Conservation (phyloP, 2,329 filamentous ascomycete genomes). For the Aureobasidium sp. region DNA sequence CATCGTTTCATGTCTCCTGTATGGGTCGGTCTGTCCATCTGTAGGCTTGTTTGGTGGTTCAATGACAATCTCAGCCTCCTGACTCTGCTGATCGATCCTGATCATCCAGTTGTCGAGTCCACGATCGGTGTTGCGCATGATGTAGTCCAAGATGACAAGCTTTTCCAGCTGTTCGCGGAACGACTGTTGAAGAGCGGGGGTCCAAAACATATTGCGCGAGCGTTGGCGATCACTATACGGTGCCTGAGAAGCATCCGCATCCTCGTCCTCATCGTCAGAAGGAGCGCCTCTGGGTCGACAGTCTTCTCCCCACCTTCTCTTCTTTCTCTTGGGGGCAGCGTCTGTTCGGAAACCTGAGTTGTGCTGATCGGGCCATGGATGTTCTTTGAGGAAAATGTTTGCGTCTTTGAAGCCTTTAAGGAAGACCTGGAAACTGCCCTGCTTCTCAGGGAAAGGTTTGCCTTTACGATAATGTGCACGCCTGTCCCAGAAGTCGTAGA, state of each 20-base stretch:
- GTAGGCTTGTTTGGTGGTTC: conserved; percentile 64
- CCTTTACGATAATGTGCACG: conserved; percentile 81
- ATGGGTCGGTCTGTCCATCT: conserved; percentile 27
- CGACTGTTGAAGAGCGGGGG: conserved; percentile 76
- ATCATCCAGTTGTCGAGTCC: conserved; percentile 99
- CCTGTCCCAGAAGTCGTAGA: conserved; percentile 96
- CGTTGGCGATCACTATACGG: conserved; percentile 23
- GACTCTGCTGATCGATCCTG: conserved; percentile 78
- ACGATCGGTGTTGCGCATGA: conserved; percentile 97
- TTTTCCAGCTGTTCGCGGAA: conserved; percentile 96
- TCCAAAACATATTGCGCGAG: conserved; percentile 67
- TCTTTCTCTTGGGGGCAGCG: conserved; percentile 60
- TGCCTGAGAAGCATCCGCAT: conserved; percentile 24
- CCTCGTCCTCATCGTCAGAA: conserved; percentile 46
- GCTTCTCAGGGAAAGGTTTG: conserved; percentile 79
- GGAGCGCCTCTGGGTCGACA: conserved; percentile 61
- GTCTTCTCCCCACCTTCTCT: conserved; percentile 66
- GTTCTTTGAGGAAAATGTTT: conserved; percentile 86
- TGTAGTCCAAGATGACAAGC: conserved; percentile 93
- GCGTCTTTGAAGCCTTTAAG: conserved; percentile 95
- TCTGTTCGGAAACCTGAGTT: conserved; percentile 60
- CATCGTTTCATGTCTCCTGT: conserved; percentile 69
- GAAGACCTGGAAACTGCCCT: conserved; percentile 95
- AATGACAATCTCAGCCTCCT: conserved; percentile 77
- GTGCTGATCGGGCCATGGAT: conserved; percentile 94